A percentile compares a stretch with the other conserved stretches of the same genome.
Evolutionary conservation across 768 basidiomycete genomes (phyloP).

Genomic region (Amanita jacksonii): DNA sequence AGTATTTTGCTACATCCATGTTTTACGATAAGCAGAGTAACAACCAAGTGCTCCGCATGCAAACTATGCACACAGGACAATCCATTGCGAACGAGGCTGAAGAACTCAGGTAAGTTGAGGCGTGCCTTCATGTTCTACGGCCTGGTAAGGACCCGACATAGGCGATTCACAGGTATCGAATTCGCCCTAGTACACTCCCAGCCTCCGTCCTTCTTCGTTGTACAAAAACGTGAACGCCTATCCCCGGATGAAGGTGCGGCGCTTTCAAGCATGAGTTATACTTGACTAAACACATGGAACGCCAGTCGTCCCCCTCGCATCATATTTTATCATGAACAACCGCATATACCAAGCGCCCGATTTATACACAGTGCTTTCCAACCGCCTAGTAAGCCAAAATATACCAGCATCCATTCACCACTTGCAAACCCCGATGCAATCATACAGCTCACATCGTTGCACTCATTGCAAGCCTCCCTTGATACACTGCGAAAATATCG

Average conservation of each 20-base stretch:
- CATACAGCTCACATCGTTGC: conserved; percentile 54
- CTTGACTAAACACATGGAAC: too few relatives aligned
- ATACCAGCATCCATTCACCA: conserved; percentile 4
- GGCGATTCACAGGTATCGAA: conserved; percentile 82
- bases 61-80: conserved; percentile 79
- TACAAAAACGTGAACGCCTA: conserved; percentile 80
- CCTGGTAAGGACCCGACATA: conserved; percentile 18
- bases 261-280: too few relatives aligned
- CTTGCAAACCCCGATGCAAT: conserved; percentile 1
- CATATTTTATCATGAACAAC: conserved; percentile 84
- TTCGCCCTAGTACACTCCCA: conserved; percentile 77
- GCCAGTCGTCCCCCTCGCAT: conserved; percentile 66
- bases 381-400: conserved; percentile 53
- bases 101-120: conserved; percentile 61
- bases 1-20: conserved; percentile 86
- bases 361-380: conserved; percentile 75
- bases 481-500: conserved; percentile 62
- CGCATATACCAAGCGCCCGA: conserved; percentile 86
- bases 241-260: conserved; percentile 77
- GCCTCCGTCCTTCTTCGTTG: conserved; percentile 77
- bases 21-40: conserved; percentile 94
- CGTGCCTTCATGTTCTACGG: background rate
- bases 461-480: conserved; percentile 68
- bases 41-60: conserved; percentile 90
- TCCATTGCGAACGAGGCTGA: conserved; percentile 73